A percentile compares a stretch with the other conserved stretches of the same genome.
phyloP scores from a whole-genome alignment of 768 basidiomycete genomes.

The Mycena indigotica region DNA sequence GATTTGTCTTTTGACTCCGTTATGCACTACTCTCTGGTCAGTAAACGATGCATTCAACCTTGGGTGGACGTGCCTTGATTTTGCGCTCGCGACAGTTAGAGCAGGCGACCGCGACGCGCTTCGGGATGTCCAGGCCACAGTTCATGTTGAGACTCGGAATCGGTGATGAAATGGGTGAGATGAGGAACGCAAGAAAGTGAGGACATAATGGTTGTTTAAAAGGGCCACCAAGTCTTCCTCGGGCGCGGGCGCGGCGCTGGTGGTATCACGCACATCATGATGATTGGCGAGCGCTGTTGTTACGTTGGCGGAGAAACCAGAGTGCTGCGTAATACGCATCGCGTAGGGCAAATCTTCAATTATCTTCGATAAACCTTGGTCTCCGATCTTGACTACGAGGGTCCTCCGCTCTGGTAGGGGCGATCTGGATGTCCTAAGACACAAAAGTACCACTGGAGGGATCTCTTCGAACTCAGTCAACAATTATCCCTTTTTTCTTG shows the following conservation, averaged over 20 bases:
- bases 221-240: neutral
- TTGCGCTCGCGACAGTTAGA: slow-evolving; percentile 11
- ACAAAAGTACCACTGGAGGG: too few species aligned
- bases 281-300: neutral
- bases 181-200: neutral
- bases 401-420: too few species aligned
- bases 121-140: neutral
- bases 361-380: too few species aligned
- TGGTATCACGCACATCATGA: neutral
- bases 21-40: neutral
- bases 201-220: neutral
- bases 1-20: neutral
- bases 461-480: too few species aligned
- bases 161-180: neutral
- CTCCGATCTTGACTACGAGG: too few species aligned
- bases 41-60: neutral
- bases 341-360: neutral
- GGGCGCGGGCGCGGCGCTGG: too few species aligned
- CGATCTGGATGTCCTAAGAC: too few species aligned
- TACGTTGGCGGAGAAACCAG: slow-evolving; percentile 1
- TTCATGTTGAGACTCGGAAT: neutral
- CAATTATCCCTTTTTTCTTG: too few species aligned
- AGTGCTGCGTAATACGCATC: neutral
- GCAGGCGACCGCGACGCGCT: slow-evolving; percentile 11
- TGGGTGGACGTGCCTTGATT: slow-evolving; percentile 1